Evolutionary conservation across 371 early-diverging fungal species (phyloP).

Genomic region (Lichtheimia hyalospora): DNA sequence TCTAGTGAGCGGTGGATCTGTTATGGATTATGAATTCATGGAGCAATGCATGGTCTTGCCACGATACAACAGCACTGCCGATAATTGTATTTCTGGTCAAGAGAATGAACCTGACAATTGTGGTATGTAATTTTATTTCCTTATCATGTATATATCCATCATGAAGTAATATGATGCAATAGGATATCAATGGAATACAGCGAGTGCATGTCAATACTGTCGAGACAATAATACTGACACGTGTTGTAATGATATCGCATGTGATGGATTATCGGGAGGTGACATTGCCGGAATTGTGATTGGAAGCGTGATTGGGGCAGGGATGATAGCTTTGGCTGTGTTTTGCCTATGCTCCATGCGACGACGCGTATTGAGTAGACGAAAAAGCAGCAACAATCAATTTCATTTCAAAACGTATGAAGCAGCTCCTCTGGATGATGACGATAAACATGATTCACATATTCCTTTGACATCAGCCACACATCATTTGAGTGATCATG

Average conservation of each 20-base stretch:
- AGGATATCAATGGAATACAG: slow-evolving; percentile 25
- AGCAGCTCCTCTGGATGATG: slow-evolving; percentile 6
- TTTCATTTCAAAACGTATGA: slow-evolving; percentile 23
- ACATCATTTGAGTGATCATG: too few relatives aligned
- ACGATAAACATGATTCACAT: not conserved
- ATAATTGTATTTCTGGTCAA: slow-evolving; percentile 33
- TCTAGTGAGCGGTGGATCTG: not conserved
- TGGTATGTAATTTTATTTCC: slow-evolving; percentile 22
- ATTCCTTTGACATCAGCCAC: not conserved
- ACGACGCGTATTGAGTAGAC: slow-evolving; percentile 14
- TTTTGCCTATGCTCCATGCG: slow-evolving; percentile 24
- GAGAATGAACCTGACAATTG: slow-evolving; percentile 43
- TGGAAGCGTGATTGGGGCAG: slow-evolving; percentile 11
- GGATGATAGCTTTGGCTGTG: slow-evolving; percentile 9
- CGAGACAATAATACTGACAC: slow-evolving; percentile 19
- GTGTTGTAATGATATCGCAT: slow-evolving; percentile 29
- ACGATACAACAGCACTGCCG: slow-evolving; percentile 13
- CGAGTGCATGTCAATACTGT: slow-evolving; percentile 35
- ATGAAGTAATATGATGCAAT: slow-evolving; percentile 1
- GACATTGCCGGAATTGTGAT: slow-evolving; percentile 18
- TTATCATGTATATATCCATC: not conserved
- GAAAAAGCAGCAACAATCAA: slow-evolving; percentile 10
- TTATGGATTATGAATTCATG: not conserved
- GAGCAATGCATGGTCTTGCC: not conserved
- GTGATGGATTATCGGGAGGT: slow-evolving; percentile 3